Evolutionary conservation across 1,284 basidiomycete species (phyloP), one percentile per base, ranked within the genome.

Genomic region (Cutaneotrichosporon sp.): DNA sequence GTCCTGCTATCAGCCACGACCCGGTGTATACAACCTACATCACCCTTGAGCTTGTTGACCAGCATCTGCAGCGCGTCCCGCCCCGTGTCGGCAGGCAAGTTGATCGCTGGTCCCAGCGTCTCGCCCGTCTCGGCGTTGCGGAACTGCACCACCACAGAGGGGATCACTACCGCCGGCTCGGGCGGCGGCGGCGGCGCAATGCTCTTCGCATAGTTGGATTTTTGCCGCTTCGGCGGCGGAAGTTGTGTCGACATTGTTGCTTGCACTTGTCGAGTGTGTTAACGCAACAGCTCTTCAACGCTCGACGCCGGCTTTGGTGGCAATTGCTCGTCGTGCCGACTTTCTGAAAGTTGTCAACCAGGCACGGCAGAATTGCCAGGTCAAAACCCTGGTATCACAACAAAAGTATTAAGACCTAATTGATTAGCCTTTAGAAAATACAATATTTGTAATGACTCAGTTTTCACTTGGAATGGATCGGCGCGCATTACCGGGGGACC

Each of bases 121-220:
- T 79, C 77, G 0, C 86, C 88, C 73, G 90, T 87, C 54, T 91
- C 86, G 59, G 91, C 88, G 15, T 86, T 86, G 37, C 90, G 85
- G 71, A 96, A 94, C 70, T 94, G 90, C 18, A 94, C 90, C 15
- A 94, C 82, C 55, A 96, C 77, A 58, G 85, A 86, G 7, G 83
- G 80, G 52, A 78, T 75, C n/a, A 76, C 74, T 3, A 76, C 71
- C 8, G 60, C 62, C 3, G 66, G 63, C 57, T 82, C 81, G 54
- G 80, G 80, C 54, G 83, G 80, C 1, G 84, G 71, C 8, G 62
- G 58, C 17, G 70, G 68, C 41, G 63, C 58, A 21, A 68, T 54
- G 2, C 66, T 67, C 54, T 71, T 68, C 10, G 86, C 84, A 65
- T 90, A 85, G 68, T 87, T 85, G 20, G 86, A 79, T 70, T 90